Evolutionary conservation across 148 eudicot genomes (phyloP).

Genomic region (Arbutus unedo): DNA sequence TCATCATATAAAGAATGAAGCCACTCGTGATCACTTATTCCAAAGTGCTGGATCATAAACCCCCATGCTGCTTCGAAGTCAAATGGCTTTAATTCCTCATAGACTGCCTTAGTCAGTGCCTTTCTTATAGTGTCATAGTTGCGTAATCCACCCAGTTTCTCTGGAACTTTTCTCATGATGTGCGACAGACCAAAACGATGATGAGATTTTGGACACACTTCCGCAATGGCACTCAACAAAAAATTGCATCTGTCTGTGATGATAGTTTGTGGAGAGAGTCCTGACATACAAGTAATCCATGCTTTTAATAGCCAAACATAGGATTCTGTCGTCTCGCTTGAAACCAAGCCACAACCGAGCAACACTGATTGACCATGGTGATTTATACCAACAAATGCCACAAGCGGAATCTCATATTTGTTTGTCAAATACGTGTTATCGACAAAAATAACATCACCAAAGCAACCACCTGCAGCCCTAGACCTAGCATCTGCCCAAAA

Average conservation of each 20-base stretch:
- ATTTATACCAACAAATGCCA: slow-evolving; percentile 67
- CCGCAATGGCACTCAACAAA: slow-evolving; percentile 48
- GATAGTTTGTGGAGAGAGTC: slow-evolving; percentile 55
- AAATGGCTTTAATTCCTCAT: slow-evolving; percentile 51
- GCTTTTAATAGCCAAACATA: slow-evolving; percentile 67
- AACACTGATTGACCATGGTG: slow-evolving; percentile 69
- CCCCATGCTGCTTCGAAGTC: slow-evolving; percentile 81
- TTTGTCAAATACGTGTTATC: slow-evolving; percentile 57
- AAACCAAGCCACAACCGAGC: slow-evolving; percentile 69
- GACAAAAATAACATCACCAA: slow-evolving; percentile 63
- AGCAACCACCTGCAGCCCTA: slow-evolving; percentile 58
- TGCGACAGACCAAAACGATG: slow-evolving; percentile 63
- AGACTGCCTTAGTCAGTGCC: slow-evolving; percentile 45
- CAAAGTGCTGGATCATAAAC: slow-evolving; percentile 52
- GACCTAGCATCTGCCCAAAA: slow-evolving; percentile 79
- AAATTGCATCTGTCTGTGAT: slow-evolving; percentile 60
- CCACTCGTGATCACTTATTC: slow-evolving; percentile 60
- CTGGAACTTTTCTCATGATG: slow-evolving; percentile 64
- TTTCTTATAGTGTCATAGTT: slow-evolving; percentile 57
- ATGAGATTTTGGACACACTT: slow-evolving; percentile 54
- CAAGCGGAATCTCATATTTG: slow-evolving; percentile 67
- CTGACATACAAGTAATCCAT: slow-evolving; percentile 53
- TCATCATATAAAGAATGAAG: slow-evolving; percentile 61
- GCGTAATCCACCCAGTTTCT: slow-evolving; percentile 60
- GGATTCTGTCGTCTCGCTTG: slow-evolving; percentile 52